These are phyloP conservation scores for Aureobasidium sp. DNA, from an alignment of 2,329 filamentous ascomycete genomes.

Conservation along the genomic window DNA sequence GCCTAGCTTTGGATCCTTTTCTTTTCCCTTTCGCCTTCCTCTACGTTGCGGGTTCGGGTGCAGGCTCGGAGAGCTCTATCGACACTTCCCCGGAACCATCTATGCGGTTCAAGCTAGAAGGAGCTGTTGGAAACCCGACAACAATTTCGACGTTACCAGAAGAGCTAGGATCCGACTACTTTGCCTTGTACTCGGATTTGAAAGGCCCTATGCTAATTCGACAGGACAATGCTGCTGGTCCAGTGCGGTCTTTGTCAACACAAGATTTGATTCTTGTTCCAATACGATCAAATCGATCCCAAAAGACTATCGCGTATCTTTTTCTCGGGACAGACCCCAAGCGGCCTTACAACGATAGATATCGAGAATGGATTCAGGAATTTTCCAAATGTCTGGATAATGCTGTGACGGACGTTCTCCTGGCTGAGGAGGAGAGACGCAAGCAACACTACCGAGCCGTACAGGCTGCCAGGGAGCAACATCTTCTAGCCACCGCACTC, in stretches of 20 bases:
- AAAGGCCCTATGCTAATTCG: neutral
- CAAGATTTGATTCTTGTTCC: constrained; percentile 3
- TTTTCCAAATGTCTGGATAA: constrained; percentile 13
- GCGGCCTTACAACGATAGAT: constrained; percentile 12
- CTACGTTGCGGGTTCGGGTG: constrained; percentile 4
- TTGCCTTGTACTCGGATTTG: neutral
- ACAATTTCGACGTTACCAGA: neutral
- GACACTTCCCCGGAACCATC: neutral
- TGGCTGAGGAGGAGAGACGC: neutral
- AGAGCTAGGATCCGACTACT: neutral
- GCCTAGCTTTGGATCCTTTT: neutral
- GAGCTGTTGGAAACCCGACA: neutral
- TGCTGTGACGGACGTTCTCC: neutral
- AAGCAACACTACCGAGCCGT: constrained; percentile 4
- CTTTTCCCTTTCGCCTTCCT: constrained; percentile 19
- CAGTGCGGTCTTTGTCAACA: neutral
- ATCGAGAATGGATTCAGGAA: constrained; percentile 13
- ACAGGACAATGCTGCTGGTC: neutral
- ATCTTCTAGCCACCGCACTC: constrained; percentile 1
- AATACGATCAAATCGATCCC: constrained; percentile 7
- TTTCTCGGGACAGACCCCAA: constrained; percentile 12
- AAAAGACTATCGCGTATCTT: constrained; percentile 12
- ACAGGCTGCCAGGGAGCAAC: constrained; percentile 2
- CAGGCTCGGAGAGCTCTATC: neutral
- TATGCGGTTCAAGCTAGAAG: constrained; percentile 2